Base-by-base conservation (phyloP, 495 filamentous ascomycete species). In the Trichoderma virens region DNA sequence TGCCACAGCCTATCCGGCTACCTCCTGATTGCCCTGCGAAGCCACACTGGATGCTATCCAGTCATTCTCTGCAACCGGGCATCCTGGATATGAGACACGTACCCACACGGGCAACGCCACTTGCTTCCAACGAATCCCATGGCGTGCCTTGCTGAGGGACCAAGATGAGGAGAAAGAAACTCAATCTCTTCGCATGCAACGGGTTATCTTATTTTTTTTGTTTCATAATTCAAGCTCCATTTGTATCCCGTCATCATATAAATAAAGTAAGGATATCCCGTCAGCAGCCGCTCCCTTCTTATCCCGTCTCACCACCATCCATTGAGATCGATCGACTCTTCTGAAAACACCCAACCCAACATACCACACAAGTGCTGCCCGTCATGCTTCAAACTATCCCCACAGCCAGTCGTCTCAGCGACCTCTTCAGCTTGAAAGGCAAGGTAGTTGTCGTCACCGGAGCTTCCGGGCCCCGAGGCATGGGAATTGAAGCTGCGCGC, bases 361-460 rank as follows among this genome's bases (percentile, higher is more conserved):
- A 23, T 27, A 61, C 60, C 8, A 16, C 39, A 20, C 31, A 35
- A 1, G 6, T 11, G 8, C n/a, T 23, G n/a, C 34, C 38, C 61
- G 27, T 28, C 61, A 75, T 75, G 73, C 73, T 71, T 73, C 69
- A 69, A 45, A 4, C 65, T 56, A 65, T 74, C 59, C 76, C 77
- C 13, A 61, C 65, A 16, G 66, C 75, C 54, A 67, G 54, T 66
- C 71, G 65, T 59, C 72, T 79, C 18, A 13, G 62, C 7, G 77
- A 78, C 68, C 76, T 78, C 39, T 80, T 83, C 73, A 80, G 75
- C 68, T 71, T 85, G 27, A 79, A 81, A 68, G 80, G 81, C 64
- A 80, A 79, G 68, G 82, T 85, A 56, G 75, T 80, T 64, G 73
- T 83, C 43, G 73, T 85, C 45, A 84, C 82, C 0, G 82, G 82